Percentiles rank a stretch among this genome's conserved stretches.
Evolutionary conservation across 495 filamentous ascomycete genomes (phyloP).

Genomic region (Penicillium taxi): DNA sequence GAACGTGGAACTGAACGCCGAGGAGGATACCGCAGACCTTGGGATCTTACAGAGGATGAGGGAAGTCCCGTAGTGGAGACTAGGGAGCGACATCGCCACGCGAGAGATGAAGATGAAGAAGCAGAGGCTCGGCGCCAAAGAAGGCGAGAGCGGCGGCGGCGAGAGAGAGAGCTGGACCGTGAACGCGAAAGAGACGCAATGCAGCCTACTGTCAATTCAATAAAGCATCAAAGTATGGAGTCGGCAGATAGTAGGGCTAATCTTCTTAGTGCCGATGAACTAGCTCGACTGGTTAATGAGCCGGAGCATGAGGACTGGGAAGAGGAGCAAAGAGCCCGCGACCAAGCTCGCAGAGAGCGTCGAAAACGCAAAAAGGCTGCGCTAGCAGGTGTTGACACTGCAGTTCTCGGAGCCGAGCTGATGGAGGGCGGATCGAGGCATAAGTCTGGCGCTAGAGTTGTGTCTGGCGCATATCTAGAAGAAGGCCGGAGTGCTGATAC

Average conservation of each 20-base stretch:
- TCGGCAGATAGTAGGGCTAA: constrained; percentile 35
- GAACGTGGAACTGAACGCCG: constrained; percentile 18
- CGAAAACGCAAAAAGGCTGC: constrained; percentile 23
- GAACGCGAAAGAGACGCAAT: constrained; percentile 8
- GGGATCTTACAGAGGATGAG: constrained; percentile 8
- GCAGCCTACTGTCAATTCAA: constrained; percentile 10
- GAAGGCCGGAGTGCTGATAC: constrained; percentile 46
- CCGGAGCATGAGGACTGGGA: constrained; percentile 35
- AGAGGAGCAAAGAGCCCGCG: constrained; percentile 8
- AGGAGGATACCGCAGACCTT: constrained; percentile 19
- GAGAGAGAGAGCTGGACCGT: constrained; percentile 1
- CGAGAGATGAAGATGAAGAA: constrained; percentile 10
- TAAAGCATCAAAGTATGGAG: constrained; percentile 35
- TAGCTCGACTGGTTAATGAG: constrained; percentile 54
- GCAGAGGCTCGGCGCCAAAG: constrained; percentile 13
- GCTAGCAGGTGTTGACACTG: constrained; percentile 18
- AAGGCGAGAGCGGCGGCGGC: constrained; percentile 6
- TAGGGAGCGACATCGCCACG: constrained; percentile 17
- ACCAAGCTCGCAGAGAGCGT: constrained; percentile 23
- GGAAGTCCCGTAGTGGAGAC: constrained; percentile 19
- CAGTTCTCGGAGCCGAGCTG: constrained; percentile 16
- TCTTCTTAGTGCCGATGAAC: constrained; percentile 42
- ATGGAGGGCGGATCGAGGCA: constrained; percentile 26
- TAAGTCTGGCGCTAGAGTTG: constrained; percentile 48
- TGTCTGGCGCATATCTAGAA: constrained; percentile 62